phyloP scores from a whole-genome alignment of 768 basidiomycete species.

The Pisolithus sp. region DNA sequence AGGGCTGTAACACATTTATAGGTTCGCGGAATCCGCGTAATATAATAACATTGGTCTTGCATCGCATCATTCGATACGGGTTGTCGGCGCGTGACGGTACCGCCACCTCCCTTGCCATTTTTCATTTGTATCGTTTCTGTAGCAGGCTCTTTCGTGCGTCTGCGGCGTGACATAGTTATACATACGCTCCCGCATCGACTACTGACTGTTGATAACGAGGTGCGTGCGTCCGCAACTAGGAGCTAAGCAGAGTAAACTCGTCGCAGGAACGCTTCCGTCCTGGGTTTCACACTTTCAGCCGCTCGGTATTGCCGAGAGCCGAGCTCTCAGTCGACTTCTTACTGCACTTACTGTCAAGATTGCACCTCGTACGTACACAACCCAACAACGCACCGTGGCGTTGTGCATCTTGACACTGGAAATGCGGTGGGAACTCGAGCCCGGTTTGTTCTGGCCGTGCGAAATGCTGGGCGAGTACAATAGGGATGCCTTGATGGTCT shows the following conservation, averaged over 20 bases:
- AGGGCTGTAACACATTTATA: no score
- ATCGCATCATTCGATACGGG: no score
- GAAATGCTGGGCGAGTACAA: conserved; percentile 74
- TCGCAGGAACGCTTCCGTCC: conserved; percentile 56
- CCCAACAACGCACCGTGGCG: conserved; percentile 27
- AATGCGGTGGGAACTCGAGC: conserved; percentile 63
- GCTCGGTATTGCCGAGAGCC: conserved; percentile 54
- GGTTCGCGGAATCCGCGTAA: no score
- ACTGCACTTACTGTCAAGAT: conserved; percentile 67
- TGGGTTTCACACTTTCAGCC: conserved; percentile 57
- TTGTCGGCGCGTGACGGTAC: no score
- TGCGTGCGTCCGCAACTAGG: conserved; percentile 65
- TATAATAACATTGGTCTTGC: no score
- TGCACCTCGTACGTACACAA: conserved; percentile 41
- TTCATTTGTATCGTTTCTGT: conserved; percentile 53
- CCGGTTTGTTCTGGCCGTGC: conserved; percentile 81
- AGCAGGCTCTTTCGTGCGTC: conserved; percentile 59
- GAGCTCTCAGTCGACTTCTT: conserved; percentile 60
- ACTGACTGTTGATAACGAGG: conserved; percentile 47
- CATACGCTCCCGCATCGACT: conserved; percentile 63
- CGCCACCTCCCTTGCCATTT: conserved; percentile 42
- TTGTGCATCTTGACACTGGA: conserved; percentile 52
- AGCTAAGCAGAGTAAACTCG: conserved; percentile 55
- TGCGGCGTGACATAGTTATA: conserved; percentile 71
- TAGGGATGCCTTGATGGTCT: conserved; percentile 79